phyloP scores from a whole-genome alignment of 306 rosid genomes.

The Cucumis sativus region Cucumber_9930_V3 NC_026657.2:20178001-20178500 shows the following conservation, averaged over 20 bases:
- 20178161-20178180: constrained; percentile 7
- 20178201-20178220: not conserved
- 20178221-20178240: not conserved
- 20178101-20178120: constrained; percentile 18
- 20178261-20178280: constrained; percentile 1
- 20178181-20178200: not conserved
- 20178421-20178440: not conserved
- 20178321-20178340: not conserved
- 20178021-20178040: constrained; percentile 17
- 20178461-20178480: not conserved
- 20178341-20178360: not conserved
- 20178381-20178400: not conserved
- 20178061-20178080: constrained; percentile 15
- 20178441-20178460: not conserved
- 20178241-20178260: not conserved
- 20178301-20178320: constrained; percentile 5
- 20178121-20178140: constrained; percentile 15
- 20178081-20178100: constrained; percentile 17
- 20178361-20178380: not conserved
- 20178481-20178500: not conserved
- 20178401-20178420: not conserved
- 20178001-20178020: constrained; percentile 16
- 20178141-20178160: constrained; percentile 19
- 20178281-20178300: constrained; percentile 1
- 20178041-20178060: constrained; percentile 17